Base-by-base conservation (phyloP, 2,329 filamentous ascomycete species). In the Xylariaceae sp. region DNA sequence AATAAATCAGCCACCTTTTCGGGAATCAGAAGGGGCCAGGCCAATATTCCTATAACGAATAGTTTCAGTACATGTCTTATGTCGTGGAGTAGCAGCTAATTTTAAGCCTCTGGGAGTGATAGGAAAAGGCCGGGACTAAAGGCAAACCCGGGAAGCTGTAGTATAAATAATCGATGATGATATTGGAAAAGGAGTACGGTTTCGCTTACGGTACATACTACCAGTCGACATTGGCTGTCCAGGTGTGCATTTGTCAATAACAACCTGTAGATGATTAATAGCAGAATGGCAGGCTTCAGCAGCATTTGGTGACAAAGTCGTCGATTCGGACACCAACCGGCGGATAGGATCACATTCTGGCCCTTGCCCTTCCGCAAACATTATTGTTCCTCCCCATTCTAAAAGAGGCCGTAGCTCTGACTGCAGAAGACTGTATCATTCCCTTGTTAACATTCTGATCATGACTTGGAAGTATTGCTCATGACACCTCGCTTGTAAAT, bases 1-100 rank as follows among this genome's bases (percentile, higher is more conserved):
- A 53, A 36, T n/a, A 56, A 22, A 36, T 56, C 52, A 11, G 47
- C 39, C 11, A 54, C 38, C n/a, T 47, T 50, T 11, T 55, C 43
- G 4, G 45, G 36, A 9, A 47, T 27, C 17, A 54, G 39, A 30
- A 54, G 38, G 1, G 52, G 49, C 49, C 52, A 56, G 6, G 47
- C 39, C 7, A 52, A 42, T 11, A 39, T 54, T 18, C 47, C 47
- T 52, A 49, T 14, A 43, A 33, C 35, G 18, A 11, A 17, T 17
- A 27, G 22, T 3, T 27, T 52, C 39, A 48, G 48, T 19, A 42
- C 22, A 30, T 12, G 5, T 11, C 32, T 41, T 11, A 11, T 42
- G n/a, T 36, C 30, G 33, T 22, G 10, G 5, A 14, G 10, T 14
- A n/a, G 19, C 14, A 27, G 17, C 22, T 9, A 22, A 32, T 30